phyloP scores from a whole-genome alignment of 164 flowering plant genomes.

The Nelumbo lutea region DNA sequence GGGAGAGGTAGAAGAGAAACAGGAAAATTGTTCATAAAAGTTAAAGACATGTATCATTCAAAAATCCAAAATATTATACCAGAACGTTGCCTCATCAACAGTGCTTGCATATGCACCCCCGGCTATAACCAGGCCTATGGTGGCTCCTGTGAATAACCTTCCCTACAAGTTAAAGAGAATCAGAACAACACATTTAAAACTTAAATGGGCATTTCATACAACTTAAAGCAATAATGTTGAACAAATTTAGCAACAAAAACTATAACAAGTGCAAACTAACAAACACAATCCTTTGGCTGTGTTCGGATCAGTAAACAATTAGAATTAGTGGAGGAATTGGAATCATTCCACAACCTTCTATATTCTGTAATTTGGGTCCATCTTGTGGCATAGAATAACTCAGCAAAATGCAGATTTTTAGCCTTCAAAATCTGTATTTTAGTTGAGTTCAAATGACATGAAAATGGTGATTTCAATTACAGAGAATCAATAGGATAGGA shows the following conservation, averaged over 20 bases:
- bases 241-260: background rate
- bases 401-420: too few relatives aligned
- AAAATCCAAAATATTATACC: slow-evolving; percentile 41
- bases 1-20: background rate
- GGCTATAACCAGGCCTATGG: slow-evolving; percentile 68
- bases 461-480: too few relatives aligned
- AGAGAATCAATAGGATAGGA: too few relatives aligned
- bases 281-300: background rate
- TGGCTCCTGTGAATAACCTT: slow-evolving; percentile 72
- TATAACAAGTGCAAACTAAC: background rate
- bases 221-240: background rate
- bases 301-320: background rate
- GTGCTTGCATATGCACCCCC: slow-evolving; percentile 99
- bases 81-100: slow-evolving; percentile 96
- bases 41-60: background rate
- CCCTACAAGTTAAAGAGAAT: slow-evolving; percentile 46
- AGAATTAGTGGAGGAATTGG: background rate
- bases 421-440: too few relatives aligned
- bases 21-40: background rate
- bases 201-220: background rate
- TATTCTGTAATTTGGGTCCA: too few relatives aligned
- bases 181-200: slow-evolving; percentile 1
- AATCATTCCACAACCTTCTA: background rate
- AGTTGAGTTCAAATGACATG: too few relatives aligned
- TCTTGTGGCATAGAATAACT: too few relatives aligned